Conservation (phyloP, 2,329 filamentous ascomycete genomes). For the Fusarium tanahbumbuense region DNA sequence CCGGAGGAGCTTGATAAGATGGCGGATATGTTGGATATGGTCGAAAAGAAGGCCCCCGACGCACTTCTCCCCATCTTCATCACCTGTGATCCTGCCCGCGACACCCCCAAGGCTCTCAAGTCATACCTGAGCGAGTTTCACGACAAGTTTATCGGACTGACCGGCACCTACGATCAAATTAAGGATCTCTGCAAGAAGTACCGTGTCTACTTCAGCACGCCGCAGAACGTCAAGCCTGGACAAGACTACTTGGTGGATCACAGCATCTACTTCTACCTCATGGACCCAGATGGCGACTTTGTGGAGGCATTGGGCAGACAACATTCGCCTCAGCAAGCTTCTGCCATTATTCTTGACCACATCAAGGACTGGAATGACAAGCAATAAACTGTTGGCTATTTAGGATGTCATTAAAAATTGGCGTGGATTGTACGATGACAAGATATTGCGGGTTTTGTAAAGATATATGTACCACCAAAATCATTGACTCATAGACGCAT, state of each 20-base stretch:
- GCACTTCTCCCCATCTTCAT: conserved; percentile 86
- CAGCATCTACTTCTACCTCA: conserved; percentile 99
- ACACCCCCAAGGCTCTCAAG: conserved; percentile 86
- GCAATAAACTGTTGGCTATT: conserved; percentile 15
- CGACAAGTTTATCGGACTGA: conserved; percentile 84
- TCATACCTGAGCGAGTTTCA: conserved; percentile 94
- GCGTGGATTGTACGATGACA: conserved; percentile 34
- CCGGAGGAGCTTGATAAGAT: conserved; percentile 99
- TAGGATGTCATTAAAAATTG: conserved; percentile 13
- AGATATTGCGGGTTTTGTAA: conserved; percentile 40
- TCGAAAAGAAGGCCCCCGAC: conserved; percentile 63
- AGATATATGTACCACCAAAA: conserved; percentile 45
- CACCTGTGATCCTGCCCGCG: conserved; percentile 92
- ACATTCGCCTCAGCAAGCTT: conserved; percentile 88
- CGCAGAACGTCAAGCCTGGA: conserved; percentile 85
- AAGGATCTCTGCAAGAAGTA: conserved; percentile 96
- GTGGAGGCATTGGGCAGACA: conserved; percentile 96
- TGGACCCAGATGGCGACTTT: conserved; percentile 98
- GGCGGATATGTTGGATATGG: conserved; percentile 89
- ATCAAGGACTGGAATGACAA: conserved; percentile 70
- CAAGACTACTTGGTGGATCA: conserved; percentile 98
- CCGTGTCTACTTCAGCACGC: conserved; percentile 96
- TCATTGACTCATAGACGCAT: conserved; percentile 40
- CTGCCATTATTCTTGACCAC: conserved; percentile 86
- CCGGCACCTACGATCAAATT: conserved; percentile 92